phyloP scores from a whole-genome alignment of 164 flowering plant species.

The Vitis rupestris region DNA sequence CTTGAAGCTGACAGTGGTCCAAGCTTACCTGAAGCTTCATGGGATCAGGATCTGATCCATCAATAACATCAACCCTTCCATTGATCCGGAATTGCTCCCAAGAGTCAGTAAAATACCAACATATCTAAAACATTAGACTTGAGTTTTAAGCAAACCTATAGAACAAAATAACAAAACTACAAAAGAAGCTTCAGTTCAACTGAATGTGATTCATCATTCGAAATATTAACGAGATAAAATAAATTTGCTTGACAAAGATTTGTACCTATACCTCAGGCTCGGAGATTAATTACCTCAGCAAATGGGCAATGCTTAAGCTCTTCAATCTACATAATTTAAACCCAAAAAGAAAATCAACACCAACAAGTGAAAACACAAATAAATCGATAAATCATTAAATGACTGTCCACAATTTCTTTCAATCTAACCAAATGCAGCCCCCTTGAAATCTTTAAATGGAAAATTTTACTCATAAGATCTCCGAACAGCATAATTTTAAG shows the following conservation, averaged over 20 bases:
- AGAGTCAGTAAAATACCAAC: constrained; percentile 93
- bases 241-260: not conserved
- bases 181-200: constrained; percentile 6
- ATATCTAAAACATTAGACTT: constrained; percentile 47
- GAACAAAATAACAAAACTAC: not conserved
- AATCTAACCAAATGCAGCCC: not conserved
- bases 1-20: not conserved
- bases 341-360: not conserved
- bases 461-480: no score
- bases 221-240: not conserved
- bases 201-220: not conserved
- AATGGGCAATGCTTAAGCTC: constrained; percentile 69
- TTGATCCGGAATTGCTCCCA: constrained; percentile 96
- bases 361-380: not conserved
- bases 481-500: not conserved
- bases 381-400: no score
- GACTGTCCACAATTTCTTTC: not conserved
- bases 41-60: constrained; percentile 57
- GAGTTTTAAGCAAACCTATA: not conserved
- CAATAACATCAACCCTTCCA: constrained; percentile 70
- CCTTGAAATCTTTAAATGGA: no score
- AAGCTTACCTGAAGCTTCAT: constrained; percentile 60
- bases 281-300: constrained; percentile 65
- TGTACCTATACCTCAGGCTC: not conserved
- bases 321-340: constrained; percentile 55